These are phyloP conservation scores for Mucor plumbeus DNA, from an alignment of 371 early-diverging fungal species.

Conservation along the genomic window DNA sequence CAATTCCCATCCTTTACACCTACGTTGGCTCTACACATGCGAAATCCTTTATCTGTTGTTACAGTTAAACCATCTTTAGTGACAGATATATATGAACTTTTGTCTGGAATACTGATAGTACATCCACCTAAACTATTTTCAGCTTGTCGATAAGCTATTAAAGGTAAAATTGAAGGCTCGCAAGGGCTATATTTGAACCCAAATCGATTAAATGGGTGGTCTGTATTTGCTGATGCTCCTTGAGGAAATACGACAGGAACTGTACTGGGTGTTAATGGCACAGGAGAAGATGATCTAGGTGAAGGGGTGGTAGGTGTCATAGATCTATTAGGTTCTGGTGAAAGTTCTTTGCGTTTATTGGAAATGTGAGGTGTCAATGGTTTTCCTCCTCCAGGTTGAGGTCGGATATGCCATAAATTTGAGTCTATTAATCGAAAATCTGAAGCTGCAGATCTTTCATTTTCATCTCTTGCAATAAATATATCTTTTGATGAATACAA, in stretches of 20 bases:
- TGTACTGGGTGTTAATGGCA: conserved; percentile 31
- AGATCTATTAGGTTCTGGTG: conserved; percentile 31
- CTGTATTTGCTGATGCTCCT: conserved; percentile 33
- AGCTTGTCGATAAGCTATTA: conserved; percentile 60
- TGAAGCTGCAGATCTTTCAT: conserved; percentile 68
- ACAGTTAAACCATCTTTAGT: conserved; percentile 64
- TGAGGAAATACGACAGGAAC: conserved; percentile 37
- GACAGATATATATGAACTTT: conserved; percentile 70
- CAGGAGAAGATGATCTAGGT: conserved; percentile 38
- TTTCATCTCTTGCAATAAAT: conserved; percentile 65
- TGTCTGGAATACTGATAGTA: conserved; percentile 64
- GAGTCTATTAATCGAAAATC: conserved; percentile 67
- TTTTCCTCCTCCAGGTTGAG: conserved; percentile 28
- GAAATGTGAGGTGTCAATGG: conserved; percentile 22
- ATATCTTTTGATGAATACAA: conserved; percentile 68
- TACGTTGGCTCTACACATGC: conserved; percentile 72
- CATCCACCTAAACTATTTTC: conserved; percentile 56
- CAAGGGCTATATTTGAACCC: conserved; percentile 73
- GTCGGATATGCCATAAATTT: conserved; percentile 70
- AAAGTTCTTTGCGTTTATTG: conserved; percentile 25
- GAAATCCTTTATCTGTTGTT: conserved; percentile 71
- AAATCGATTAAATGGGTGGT: conserved; percentile 56
- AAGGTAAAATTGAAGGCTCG: conserved; percentile 57
- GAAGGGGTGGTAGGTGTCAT: conserved; percentile 35
- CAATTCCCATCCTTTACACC: conserved; percentile 72